These are phyloP conservation scores for Biscutella auriculata DNA, from an alignment of 441 rosid species.

Conservation along the genomic window DNA sequence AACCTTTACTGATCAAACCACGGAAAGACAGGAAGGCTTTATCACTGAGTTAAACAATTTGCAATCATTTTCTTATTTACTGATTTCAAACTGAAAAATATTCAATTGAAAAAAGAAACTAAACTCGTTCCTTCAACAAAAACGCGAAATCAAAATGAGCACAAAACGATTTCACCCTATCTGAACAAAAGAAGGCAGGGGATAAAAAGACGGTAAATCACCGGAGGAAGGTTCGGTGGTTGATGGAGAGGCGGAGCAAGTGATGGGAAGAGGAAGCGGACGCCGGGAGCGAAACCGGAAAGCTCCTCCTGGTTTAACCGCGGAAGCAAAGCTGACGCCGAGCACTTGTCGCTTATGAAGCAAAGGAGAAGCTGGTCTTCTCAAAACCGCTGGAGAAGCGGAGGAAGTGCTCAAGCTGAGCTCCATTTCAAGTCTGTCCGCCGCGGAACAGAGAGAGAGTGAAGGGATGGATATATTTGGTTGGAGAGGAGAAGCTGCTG, in stretches of 20 bases:
- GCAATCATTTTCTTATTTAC: not conserved
- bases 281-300: slow-evolving; percentile 32
- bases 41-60: too few species aligned
- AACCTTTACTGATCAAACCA: not conserved
- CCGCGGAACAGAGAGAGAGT: slow-evolving; percentile 11
- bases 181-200: not conserved
- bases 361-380: slow-evolving; percentile 26
- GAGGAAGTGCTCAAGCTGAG: slow-evolving; percentile 33
- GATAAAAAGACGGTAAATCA: slow-evolving; percentile 13
- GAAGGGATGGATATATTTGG: slow-evolving; percentile 22
- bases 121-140: not conserved
- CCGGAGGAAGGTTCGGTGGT: slow-evolving; percentile 45
- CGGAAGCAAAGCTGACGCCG: slow-evolving; percentile 36
- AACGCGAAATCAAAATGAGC: slow-evolving; percentile 2
- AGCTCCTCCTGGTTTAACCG: slow-evolving; percentile 19
- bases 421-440: slow-evolving; percentile 38
- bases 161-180: not conserved
- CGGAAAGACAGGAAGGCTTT: too few species aligned
- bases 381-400: slow-evolving; percentile 18
- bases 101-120: too few species aligned
- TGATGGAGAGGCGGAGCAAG: slow-evolving; percentile 54
- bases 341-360: slow-evolving; percentile 29
- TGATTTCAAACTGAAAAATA: not conserved
- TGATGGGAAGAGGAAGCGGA: slow-evolving; percentile 28
- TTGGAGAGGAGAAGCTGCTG: slow-evolving; percentile 29